These are phyloP conservation scores for Phytophthora sansomeana DNA, from an alignment of 352 stramenopile species.

Conservation along the genomic window DNA sequence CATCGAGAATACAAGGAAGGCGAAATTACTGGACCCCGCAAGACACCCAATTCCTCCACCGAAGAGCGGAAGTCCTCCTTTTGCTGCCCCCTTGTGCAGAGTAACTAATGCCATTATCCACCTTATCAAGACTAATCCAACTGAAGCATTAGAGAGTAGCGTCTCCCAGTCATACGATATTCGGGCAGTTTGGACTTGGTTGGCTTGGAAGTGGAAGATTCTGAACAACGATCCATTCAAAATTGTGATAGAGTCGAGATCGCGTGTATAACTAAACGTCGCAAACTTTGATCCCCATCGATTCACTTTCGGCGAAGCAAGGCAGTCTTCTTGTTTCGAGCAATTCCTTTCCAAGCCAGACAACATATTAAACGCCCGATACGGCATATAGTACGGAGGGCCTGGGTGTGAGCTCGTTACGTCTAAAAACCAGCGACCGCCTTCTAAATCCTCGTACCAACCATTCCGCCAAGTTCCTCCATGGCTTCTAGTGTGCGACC, in stretches of 20 bases:
- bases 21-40: no score
- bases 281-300: slow-evolving; percentile 21
- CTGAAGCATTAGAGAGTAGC: slow-evolving; percentile 40
- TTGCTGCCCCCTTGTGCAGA: slow-evolving; percentile 16
- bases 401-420: slow-evolving; percentile 26
- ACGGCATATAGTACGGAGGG: slow-evolving; percentile 25
- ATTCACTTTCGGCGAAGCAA: slow-evolving; percentile 6
- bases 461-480: slow-evolving; percentile 32
- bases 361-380: slow-evolving; percentile 26
- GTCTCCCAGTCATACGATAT: slow-evolving; percentile 43
- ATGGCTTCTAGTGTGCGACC: slow-evolving; percentile 12
- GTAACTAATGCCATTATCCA: slow-evolving; percentile 42
- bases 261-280: slow-evolving; percentile 5
- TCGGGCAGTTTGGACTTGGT: not conserved
- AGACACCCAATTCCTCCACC: slow-evolving; percentile 35
- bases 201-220: slow-evolving; percentile 31
- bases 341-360: slow-evolving; percentile 31
- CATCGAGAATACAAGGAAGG: no score
- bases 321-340: slow-evolving; percentile 13
- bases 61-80: not conserved
- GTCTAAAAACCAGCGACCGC: slow-evolving; percentile 36
- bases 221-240: slow-evolving; percentile 29
- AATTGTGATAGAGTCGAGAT: slow-evolving; percentile 26
- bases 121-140: slow-evolving; percentile 35
- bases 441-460: slow-evolving; percentile 41